Evolutionary conservation across 805 yeast genomes (phyloP).

Genomic region (Candida peoriensis): DNA sequence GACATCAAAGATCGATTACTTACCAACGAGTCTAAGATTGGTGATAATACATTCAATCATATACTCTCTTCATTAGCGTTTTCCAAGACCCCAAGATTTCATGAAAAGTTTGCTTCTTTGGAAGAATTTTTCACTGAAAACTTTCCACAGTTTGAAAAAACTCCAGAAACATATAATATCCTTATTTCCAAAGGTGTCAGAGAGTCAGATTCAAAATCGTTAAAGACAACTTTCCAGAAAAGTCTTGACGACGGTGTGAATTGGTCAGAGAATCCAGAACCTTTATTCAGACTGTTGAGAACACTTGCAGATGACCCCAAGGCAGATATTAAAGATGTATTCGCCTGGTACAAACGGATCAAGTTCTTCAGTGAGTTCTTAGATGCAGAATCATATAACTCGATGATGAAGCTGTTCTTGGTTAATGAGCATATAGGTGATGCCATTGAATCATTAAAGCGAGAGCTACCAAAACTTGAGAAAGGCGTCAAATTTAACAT

Average conservation of each 20-base stretch:
- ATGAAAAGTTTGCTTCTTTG: neutral
- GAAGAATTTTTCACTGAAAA: conserved; percentile 1
- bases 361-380: conserved; percentile 34
- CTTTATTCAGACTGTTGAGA: conserved; percentile 26
- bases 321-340: conserved; percentile 22
- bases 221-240: conserved; percentile 29
- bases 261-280: conserved; percentile 31
- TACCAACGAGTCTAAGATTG: neutral
- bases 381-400: conserved; percentile 33
- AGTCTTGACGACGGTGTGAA: conserved; percentile 34
- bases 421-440: conserved; percentile 32
- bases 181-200: conserved; percentile 11
- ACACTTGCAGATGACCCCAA: conserved; percentile 23
- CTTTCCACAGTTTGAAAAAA: conserved; percentile 2
- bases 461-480: conserved; percentile 33
- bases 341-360: conserved; percentile 37
- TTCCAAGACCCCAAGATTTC: neutral
- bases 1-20: neutral
- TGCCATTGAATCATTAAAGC: conserved; percentile 35
- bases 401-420: conserved; percentile 33
- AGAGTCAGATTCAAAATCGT: neutral
- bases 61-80: neutral
- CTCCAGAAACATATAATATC: conserved; percentile 8
- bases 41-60: neutral
- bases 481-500: conserved; percentile 13